Evolutionary conservation across 1,284 basidiomycete genomes (phyloP).

Genomic region (Melampsora medusae): DNA sequence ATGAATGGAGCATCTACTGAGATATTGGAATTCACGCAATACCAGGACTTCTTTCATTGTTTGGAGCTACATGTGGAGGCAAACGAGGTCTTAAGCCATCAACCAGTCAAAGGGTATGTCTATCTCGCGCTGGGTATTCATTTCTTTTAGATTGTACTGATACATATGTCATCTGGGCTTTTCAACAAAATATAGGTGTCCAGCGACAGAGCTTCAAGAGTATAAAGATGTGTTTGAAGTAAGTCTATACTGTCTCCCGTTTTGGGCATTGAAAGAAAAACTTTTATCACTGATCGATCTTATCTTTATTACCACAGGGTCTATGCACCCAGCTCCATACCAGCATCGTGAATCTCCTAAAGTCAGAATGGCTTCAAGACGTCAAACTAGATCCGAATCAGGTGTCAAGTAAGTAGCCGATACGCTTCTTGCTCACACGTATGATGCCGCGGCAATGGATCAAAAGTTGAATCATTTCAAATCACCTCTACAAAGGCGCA

Average conservation of each 20-base stretch:
- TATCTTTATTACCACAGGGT: slow-evolving; percentile 2
- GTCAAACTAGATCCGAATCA: slow-evolving; percentile 19
- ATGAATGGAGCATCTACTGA: slow-evolving; percentile 22
- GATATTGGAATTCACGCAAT: slow-evolving; percentile 43
- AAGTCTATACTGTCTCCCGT: not conserved
- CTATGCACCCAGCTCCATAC: slow-evolving; percentile 33
- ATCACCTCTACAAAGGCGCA: not conserved
- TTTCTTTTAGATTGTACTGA: too few relatives aligned
- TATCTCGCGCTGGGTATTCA: not conserved
- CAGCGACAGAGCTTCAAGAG: slow-evolving; percentile 21
- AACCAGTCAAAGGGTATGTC: slow-evolving; percentile 27
- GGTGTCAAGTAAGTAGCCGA: slow-evolving; percentile 13
- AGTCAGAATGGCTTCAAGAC: slow-evolving; percentile 40
- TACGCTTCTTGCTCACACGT: slow-evolving; percentile 2
- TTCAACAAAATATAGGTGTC: not conserved
- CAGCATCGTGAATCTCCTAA: slow-evolving; percentile 24
- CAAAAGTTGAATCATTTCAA: too few relatives aligned
- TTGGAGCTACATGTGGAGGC: slow-evolving; percentile 40
- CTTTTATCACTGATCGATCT: too few relatives aligned
- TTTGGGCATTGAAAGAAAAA: too few relatives aligned
- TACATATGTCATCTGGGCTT: too few relatives aligned
- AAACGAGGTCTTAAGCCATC: slow-evolving; percentile 40
- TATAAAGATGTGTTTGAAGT: slow-evolving; percentile 34
- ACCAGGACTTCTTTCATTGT: slow-evolving; percentile 42
- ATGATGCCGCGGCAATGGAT: not conserved